These are phyloP conservation scores for Cercospora sesami DNA, from an alignment of 2,329 filamentous ascomycete genomes.

Conservation along the genomic window DNA sequence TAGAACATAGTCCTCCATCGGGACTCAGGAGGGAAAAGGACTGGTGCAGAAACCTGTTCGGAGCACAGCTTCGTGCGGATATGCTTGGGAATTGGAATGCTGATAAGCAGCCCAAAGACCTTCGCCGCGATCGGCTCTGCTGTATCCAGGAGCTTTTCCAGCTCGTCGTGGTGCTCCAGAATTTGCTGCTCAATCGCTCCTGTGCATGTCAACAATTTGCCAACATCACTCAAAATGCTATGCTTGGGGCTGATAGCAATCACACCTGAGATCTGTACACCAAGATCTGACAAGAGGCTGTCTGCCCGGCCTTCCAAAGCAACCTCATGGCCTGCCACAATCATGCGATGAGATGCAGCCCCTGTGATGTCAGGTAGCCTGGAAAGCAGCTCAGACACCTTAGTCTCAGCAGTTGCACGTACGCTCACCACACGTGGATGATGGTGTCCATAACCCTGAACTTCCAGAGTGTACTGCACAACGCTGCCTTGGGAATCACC, in stretches of 20 bases:
- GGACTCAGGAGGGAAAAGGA: constrained; percentile 67
- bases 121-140: constrained; percentile 58
- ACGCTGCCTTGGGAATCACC: not conserved
- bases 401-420: constrained; percentile 20
- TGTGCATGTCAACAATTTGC: constrained; percentile 29
- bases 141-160: constrained; percentile 73
- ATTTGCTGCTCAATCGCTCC: constrained; percentile 73
- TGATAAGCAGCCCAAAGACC: constrained; percentile 63
- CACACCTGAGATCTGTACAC: constrained; percentile 27
- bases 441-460: constrained; percentile 26
- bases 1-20: constrained; percentile 70
- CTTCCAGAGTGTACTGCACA: constrained; percentile 25
- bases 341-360: constrained; percentile 28
- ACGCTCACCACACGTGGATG: constrained; percentile 23
- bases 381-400: constrained; percentile 27
- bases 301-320: constrained; percentile 21
- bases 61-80: constrained; percentile 57
- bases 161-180: constrained; percentile 74
- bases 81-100: constrained; percentile 43
- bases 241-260: constrained; percentile 33
- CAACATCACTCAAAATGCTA: constrained; percentile 29
- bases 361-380: constrained; percentile 30
- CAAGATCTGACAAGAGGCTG: constrained; percentile 25
- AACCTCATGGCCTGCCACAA: constrained; percentile 30
- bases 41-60: constrained; percentile 53